Conservation (phyloP, 208 protist species). For the Leishmania aethiopica region DNA sequence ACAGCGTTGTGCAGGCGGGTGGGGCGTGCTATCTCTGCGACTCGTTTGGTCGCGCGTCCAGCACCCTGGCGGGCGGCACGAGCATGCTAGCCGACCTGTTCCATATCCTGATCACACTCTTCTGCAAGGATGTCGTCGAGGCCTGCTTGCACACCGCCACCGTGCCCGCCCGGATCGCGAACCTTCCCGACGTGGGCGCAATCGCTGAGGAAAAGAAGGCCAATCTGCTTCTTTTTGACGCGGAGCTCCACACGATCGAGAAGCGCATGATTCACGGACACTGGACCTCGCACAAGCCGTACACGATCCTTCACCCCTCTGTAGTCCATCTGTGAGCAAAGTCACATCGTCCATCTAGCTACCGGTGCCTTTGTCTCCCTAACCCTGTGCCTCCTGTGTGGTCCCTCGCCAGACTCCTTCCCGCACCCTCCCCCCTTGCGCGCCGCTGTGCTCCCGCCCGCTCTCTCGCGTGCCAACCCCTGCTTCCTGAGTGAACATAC, state of each 20-base stretch:
- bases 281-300: constrained; percentile 47
- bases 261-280: constrained; percentile 53
- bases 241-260: constrained; percentile 56
- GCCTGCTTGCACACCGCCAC: constrained; percentile 64
- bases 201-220: constrained; percentile 54
- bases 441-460: neutral
- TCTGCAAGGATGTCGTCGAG: constrained; percentile 51
- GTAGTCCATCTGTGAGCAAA: constrained; percentile 63
- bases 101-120: constrained; percentile 61
- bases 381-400: neutral
- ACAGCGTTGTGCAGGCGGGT: constrained; percentile 54
- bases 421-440: neutral
- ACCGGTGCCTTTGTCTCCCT: neutral
- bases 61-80: constrained; percentile 64
- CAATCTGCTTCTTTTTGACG: constrained; percentile 65
- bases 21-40: constrained; percentile 71
- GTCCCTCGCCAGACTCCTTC: neutral
- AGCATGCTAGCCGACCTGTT: constrained; percentile 67
- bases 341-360: too few species aligned
- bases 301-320: constrained; percentile 53
- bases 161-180: constrained; percentile 60
- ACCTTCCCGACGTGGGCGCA: constrained; percentile 47
- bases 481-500: neutral
- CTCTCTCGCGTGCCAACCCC: neutral
- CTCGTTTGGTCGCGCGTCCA: constrained; percentile 41